These are phyloP conservation scores for Kwoniella sp. DNA, from an alignment of 768 basidiomycete species.

Conservation along the genomic window DNA sequence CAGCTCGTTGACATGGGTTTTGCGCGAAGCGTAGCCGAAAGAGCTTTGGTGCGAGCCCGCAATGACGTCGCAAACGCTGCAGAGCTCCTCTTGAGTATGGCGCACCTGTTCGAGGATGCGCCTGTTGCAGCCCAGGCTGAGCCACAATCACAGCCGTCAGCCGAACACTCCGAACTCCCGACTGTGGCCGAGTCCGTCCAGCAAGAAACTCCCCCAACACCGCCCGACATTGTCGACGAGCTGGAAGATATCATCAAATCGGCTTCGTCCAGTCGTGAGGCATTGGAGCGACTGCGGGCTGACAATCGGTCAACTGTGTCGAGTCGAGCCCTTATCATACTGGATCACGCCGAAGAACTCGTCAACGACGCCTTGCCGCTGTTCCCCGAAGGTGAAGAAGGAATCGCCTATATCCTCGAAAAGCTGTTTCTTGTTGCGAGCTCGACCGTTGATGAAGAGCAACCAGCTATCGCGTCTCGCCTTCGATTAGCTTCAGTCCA, in stretches of 20 bases:
- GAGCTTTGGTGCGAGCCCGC: conserved; percentile 73
- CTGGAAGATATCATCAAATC: neutral
- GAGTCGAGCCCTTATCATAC: conserved; percentile 66
- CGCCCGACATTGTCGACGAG: neutral
- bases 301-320: conserved; percentile 64
- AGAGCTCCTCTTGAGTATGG: conserved; percentile 72
- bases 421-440: conserved; percentile 62
- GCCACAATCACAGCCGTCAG: neutral
- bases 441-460: conserved; percentile 40
- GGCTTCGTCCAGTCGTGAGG: conserved; percentile 55
- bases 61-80: conserved; percentile 88
- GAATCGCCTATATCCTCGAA: conserved; percentile 68
- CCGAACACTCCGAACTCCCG: neutral
- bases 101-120: conserved; percentile 33
- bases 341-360: conserved; percentile 80
- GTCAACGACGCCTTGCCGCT: conserved; percentile 82
- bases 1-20: conserved; percentile 97
- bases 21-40: conserved; percentile 76
- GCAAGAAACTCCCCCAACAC: conserved; percentile 2
- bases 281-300: conserved; percentile 63
- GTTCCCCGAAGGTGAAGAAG: conserved; percentile 62
- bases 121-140: neutral
- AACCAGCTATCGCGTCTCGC: conserved; percentile 72
- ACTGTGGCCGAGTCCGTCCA: neutral
- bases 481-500: conserved; percentile 63